Conservation (phyloP, 257 asterid genomes). For the Nicotiana knightiana region DNA sequence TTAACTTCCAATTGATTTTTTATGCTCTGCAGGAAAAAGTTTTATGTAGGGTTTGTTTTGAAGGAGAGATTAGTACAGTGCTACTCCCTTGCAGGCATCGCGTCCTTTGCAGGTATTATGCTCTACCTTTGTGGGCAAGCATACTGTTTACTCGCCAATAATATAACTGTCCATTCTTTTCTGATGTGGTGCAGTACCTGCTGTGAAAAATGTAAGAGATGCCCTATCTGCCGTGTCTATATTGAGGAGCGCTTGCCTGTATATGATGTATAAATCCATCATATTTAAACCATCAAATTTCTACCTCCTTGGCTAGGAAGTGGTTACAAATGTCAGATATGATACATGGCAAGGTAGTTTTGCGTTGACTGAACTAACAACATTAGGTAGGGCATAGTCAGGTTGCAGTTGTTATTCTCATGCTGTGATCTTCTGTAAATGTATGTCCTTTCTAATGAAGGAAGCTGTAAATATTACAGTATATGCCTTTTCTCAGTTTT, state of each 20-base stretch:
- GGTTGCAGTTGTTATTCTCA: constrained; percentile 20
- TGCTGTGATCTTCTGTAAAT: constrained; percentile 22
- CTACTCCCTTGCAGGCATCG: constrained; percentile 99
- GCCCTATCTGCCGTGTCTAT: constrained; percentile 80
- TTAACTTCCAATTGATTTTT: background rate
- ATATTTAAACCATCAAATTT: constrained; percentile 1
- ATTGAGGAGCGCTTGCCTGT: constrained; percentile 80
- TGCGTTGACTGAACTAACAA: constrained; percentile 35
- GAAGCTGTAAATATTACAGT: constrained; percentile 25
- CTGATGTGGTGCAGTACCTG: constrained; percentile 50
- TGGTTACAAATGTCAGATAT: constrained; percentile 2
- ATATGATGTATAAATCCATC: constrained; percentile 73
- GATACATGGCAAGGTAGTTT: constrained; percentile 11
- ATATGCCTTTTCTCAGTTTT: background rate
- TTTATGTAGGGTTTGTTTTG: constrained; percentile 89
- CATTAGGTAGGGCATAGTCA: constrained; percentile 16
- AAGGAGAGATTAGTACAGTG: constrained; percentile 83
- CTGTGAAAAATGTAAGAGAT: constrained; percentile 76
- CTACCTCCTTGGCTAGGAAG: background rate
- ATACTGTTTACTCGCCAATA: background rate
- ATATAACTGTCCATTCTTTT: constrained; percentile 8
- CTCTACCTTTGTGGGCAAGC: background rate
- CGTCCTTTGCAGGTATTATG: constrained; percentile 74
- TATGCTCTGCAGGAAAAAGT: constrained; percentile 69
- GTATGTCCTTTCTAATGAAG: constrained; percentile 11